These are phyloP conservation scores for Lachancea sp. DNA, from an alignment of 805 yeast genomes.

Conservation along the genomic window DNA sequence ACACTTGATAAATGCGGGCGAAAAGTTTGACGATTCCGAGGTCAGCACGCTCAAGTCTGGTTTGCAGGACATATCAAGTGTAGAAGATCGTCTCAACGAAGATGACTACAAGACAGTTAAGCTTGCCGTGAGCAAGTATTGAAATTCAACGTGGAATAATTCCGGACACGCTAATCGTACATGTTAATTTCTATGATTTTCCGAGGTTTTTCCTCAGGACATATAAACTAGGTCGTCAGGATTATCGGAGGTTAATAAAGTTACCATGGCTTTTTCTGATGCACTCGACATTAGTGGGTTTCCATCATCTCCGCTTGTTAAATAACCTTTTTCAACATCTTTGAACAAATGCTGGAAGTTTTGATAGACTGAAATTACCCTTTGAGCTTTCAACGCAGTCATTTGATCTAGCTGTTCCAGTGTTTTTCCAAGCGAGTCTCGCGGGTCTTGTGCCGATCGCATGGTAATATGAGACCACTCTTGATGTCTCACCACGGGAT, in stretches of 20 bases:
- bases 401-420: conserved; percentile 52
- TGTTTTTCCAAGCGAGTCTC: conserved; percentile 43
- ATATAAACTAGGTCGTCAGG: conserved; percentile 36
- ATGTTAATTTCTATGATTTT: background rate
- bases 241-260: conserved; percentile 44
- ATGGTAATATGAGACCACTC: conserved; percentile 52
- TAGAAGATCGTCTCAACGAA: conserved; percentile 44
- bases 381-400: conserved; percentile 46
- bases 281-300: conserved; percentile 44
- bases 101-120: conserved; percentile 49
- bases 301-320: conserved; percentile 40
- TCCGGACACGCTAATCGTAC: too few species aligned
- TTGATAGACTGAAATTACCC: conserved; percentile 37
- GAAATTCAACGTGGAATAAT: background rate
- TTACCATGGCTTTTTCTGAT: conserved; percentile 43
- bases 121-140: conserved; percentile 14
- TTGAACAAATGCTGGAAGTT: conserved; percentile 31
- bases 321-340: conserved; percentile 29
- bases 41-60: conserved; percentile 32
- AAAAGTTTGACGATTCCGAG: conserved; percentile 43
- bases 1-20: conserved; percentile 40
- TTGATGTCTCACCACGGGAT: conserved; percentile 47
- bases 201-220: background rate
- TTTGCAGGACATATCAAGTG: conserved; percentile 35
- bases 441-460: conserved; percentile 45